These are phyloP conservation scores for Angophora floribunda DNA, from an alignment of 345 rosid species.

Conservation along the genomic window DNA sequence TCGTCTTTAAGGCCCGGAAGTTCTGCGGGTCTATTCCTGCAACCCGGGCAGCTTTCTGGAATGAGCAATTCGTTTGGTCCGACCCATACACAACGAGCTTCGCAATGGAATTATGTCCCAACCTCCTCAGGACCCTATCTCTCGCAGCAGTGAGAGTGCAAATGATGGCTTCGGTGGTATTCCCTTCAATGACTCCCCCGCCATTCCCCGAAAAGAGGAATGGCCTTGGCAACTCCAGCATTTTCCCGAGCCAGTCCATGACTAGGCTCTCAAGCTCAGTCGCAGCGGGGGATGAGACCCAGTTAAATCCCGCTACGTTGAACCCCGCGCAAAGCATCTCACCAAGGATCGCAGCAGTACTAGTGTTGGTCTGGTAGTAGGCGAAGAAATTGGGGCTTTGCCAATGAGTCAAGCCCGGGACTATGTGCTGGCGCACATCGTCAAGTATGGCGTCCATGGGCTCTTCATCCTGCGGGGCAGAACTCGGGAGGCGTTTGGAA, in stretches of 20 bases:
- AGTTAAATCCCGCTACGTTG: constrained; percentile 27
- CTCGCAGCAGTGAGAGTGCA: constrained; percentile 24
- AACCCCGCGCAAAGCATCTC: constrained; percentile 29
- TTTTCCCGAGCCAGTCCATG: constrained; percentile 28
- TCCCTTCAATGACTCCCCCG: constrained; percentile 28
- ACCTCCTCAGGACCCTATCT: constrained; percentile 5
- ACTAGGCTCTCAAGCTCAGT: constrained; percentile 40
- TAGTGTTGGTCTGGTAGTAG: constrained; percentile 11
- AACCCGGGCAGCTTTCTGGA: constrained; percentile 23
- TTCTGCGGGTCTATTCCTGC: constrained; percentile 36
- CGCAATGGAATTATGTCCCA: background rate
- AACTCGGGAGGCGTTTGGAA: constrained; percentile 8
- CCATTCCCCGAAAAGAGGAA: constrained; percentile 33
- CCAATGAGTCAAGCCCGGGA: constrained; percentile 49
- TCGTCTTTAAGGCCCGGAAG: constrained; percentile 22
- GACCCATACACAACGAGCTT: constrained; percentile 30
- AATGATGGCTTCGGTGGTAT: constrained; percentile 28
- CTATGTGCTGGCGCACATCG: constrained; percentile 10
- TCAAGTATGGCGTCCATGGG: constrained; percentile 15
- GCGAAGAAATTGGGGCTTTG: constrained; percentile 29
- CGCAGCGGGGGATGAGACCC: constrained; percentile 40
- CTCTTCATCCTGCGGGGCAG: constrained; percentile 18
- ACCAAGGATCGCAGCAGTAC: constrained; percentile 15
- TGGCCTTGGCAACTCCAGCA: constrained; percentile 18
- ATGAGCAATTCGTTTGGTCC: constrained; percentile 23